These are phyloP conservation scores for Irpex rosettiformis DNA, from an alignment of 1,284 basidiomycete genomes.

Conservation along the genomic window DNA sequence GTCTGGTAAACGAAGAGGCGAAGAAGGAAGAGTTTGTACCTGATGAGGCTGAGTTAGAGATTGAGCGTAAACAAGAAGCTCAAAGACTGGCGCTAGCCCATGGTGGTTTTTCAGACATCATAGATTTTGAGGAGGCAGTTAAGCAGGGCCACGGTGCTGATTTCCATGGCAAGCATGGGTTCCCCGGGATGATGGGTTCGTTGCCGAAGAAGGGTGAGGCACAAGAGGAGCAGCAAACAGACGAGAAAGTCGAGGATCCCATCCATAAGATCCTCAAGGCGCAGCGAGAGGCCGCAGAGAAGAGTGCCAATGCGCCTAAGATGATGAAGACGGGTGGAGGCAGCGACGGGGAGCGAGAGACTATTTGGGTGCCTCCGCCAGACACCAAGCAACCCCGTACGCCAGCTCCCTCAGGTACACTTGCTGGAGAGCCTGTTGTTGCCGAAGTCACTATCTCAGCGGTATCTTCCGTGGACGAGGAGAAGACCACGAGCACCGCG, in stretches of 20 bases:
- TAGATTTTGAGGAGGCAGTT: constrained; percentile 51
- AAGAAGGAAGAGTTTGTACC: constrained; percentile 35
- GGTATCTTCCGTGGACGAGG: constrained; percentile 1
- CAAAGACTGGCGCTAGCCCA: constrained; percentile 49
- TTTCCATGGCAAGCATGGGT: constrained; percentile 43
- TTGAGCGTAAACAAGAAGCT: constrained; percentile 47
- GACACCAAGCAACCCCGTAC: constrained; percentile 24
- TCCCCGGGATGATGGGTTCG: constrained; percentile 40
- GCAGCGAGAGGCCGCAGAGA: constrained; percentile 25
- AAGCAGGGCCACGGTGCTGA: constrained; percentile 40
- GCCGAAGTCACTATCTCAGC: constrained; percentile 3
- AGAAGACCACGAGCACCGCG: background rate
- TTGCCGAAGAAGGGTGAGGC: constrained; percentile 6
- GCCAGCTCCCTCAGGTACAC: constrained; percentile 18
- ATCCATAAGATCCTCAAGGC: constrained; percentile 27
- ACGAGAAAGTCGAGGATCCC: constrained; percentile 26
- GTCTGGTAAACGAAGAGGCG: constrained; percentile 35
- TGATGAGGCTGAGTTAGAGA: constrained; percentile 42
- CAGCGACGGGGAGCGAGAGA: constrained; percentile 17
- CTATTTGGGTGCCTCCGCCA: constrained; percentile 21
- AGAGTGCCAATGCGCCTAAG: constrained; percentile 23
- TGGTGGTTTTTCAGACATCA: constrained; percentile 44
- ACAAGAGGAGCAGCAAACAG: background rate
- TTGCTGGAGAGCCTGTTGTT: constrained; percentile 10
- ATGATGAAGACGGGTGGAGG: constrained; percentile 31